phyloP scores from a whole-genome alignment of 345 rosid species.

The Odontarrhena argentea region DNA sequence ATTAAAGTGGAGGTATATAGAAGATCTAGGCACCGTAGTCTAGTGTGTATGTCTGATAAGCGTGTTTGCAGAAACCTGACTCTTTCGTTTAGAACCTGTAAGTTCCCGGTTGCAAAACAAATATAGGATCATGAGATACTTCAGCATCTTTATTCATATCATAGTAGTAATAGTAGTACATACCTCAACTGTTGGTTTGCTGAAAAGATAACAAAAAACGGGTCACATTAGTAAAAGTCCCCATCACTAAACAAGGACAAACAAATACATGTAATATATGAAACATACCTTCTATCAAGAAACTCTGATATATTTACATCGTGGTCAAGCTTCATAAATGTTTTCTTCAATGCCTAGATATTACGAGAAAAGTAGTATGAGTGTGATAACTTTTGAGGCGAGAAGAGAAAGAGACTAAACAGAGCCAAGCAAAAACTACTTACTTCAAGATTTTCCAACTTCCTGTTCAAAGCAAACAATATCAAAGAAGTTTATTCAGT shows the following conservation, averaged over 20 bases:
- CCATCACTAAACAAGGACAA: conserved; percentile 24
- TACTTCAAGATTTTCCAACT: conserved; percentile 89
- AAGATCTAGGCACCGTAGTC: conserved; percentile 54
- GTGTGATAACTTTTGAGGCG: not conserved
- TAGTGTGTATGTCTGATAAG: conserved; percentile 53
- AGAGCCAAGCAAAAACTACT: conserved; percentile 39
- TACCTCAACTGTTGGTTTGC: conserved; percentile 75
- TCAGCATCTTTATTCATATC: conserved; percentile 22
- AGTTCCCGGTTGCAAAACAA: conserved; percentile 13
- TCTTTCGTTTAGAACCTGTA: conserved; percentile 54
- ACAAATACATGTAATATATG: conserved; percentile 3
- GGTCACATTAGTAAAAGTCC: conserved; percentile 32
- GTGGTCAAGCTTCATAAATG: conserved; percentile 81
- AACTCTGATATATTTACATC: conserved; percentile 77
- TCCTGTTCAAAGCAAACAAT: conserved; percentile 59
- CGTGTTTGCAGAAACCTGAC: conserved; percentile 50
- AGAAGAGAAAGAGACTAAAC: conserved; percentile 10
- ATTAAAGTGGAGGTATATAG: not conserved
- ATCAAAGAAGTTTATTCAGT: conserved; percentile 3
- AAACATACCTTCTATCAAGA: conserved; percentile 62
- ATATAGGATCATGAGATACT: conserved; percentile 16
- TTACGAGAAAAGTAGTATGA: conserved; percentile 30
- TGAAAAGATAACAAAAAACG: conserved; percentile 43
- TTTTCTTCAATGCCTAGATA: conserved; percentile 75
- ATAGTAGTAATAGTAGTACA: conserved; percentile 12